A percentile compares a stretch with the other conserved stretches of the same genome.
These are phyloP conservation scores for Citeromyces siamensis DNA, from an alignment of 1,139 yeast species.

Conservation along the genomic window DNA sequence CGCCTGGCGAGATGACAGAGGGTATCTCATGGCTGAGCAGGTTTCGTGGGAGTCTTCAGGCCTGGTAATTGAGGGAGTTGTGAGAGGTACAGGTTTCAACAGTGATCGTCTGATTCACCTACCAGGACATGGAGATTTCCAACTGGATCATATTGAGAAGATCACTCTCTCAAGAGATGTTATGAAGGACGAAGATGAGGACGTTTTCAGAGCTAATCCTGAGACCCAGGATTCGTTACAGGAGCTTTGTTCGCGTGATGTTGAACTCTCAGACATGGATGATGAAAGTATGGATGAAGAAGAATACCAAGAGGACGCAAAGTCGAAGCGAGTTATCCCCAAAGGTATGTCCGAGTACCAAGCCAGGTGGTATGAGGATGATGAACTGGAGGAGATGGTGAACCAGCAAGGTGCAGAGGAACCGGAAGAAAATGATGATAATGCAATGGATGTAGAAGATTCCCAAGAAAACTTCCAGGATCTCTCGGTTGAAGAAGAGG, in stretches of 20 bases:
- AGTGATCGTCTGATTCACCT: constrained; percentile 71
- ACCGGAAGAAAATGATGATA: constrained; percentile 25
- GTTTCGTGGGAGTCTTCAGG: constrained; percentile 33
- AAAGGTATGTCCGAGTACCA: constrained; percentile 91
- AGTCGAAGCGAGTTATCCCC: constrained; percentile 31
- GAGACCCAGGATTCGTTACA: constrained; percentile 55
- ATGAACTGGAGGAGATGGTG: constrained; percentile 29
- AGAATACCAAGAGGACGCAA: constrained; percentile 30
- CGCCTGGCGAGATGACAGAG: constrained; percentile 86
- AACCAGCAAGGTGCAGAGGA: constrained; percentile 23
- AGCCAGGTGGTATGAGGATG: constrained; percentile 81
- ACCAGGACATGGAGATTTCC: constrained; percentile 87
- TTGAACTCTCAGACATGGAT: constrained; percentile 36
- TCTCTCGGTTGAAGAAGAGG: constrained; percentile 72
- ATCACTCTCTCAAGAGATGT: constrained; percentile 16
- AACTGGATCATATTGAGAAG: constrained; percentile 54
- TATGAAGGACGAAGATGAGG: constrained; percentile 19
- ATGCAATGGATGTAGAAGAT: constrained; percentile 19
- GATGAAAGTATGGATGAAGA: constrained; percentile 28
- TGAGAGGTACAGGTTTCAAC: constrained; percentile 78
- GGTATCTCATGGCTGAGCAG: constrained; percentile 70
- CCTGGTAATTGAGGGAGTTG: constrained; percentile 65
- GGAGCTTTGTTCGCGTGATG: constrained; percentile 49
- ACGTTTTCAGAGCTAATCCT: constrained; percentile 26
- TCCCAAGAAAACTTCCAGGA: constrained; percentile 52